Evolutionary conservation across 805 yeast genomes (phyloP).

Genomic region (Candida ipomoeae): DNA sequence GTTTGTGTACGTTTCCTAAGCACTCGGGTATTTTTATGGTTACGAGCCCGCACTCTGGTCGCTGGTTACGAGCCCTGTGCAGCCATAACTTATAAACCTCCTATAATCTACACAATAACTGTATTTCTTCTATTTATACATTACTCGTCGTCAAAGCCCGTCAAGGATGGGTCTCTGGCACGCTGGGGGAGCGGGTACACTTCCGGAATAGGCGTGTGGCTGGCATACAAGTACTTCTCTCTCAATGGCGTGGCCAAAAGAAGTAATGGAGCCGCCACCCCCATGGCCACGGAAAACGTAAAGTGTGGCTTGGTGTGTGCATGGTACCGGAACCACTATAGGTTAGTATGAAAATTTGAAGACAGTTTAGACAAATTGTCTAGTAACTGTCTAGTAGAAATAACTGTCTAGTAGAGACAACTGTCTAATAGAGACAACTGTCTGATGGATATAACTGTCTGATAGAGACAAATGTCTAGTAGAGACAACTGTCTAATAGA

Average conservation of each 20-base stretch:
- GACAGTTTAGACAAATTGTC: too few relatives aligned
- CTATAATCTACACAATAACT: not conserved
- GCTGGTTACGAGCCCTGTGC: too few relatives aligned
- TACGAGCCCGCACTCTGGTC: too few relatives aligned
- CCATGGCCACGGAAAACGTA: slow-evolving; percentile 61
- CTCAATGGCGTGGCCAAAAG: slow-evolving; percentile 63
- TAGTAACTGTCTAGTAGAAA: too few relatives aligned
- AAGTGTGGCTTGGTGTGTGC: slow-evolving; percentile 76
- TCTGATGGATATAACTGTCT: too few relatives aligned
- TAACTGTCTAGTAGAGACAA: too few relatives aligned
- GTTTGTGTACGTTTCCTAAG: too few relatives aligned
- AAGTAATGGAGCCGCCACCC: slow-evolving; percentile 63
- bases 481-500: too few relatives aligned
- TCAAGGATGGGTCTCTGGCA: slow-evolving; percentile 44
- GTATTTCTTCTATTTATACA: not conserved
- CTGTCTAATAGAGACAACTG: too few relatives aligned
- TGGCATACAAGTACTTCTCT: slow-evolving; percentile 61
- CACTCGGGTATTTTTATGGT: too few relatives aligned
- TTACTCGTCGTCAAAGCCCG: slow-evolving; percentile 52
- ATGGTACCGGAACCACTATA: slow-evolving; percentile 66
- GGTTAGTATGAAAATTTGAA: not conserved
- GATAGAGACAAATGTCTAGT: too few relatives aligned
- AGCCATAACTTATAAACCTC: too few relatives aligned
- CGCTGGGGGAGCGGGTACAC: slow-evolving; percentile 57
- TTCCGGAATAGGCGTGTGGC: slow-evolving; percentile 61